These are phyloP conservation scores for Pythium periplocum DNA, from an alignment of 352 stramenopile genomes.

Conservation along the genomic window DNA sequence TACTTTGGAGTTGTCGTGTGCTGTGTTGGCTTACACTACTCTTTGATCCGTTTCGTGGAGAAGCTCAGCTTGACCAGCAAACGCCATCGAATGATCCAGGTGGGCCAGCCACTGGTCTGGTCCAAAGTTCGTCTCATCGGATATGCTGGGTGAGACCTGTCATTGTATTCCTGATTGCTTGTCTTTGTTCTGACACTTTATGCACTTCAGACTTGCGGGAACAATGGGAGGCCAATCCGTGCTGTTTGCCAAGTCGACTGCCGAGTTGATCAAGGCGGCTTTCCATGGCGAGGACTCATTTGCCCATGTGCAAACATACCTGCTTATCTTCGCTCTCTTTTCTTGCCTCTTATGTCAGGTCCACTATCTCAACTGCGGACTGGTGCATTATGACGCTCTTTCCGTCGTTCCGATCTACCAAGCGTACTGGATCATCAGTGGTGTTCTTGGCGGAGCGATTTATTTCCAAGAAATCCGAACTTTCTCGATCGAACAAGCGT, in stretches of 20 bases:
- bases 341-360: constrained; percentile 68
- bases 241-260: constrained; percentile 81
- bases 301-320: constrained; percentile 54
- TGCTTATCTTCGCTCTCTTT: constrained; percentile 54
- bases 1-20: constrained; percentile 54
- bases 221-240: constrained; percentile 81
- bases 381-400: constrained; percentile 77
- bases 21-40: constrained; percentile 54
- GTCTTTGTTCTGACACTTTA: background rate
- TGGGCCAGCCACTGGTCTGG: constrained; percentile 56
- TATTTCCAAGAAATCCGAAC: constrained; percentile 90
- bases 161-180: background rate
- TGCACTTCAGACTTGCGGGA: constrained; percentile 33
- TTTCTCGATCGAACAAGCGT: constrained; percentile 65
- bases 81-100: constrained; percentile 72
- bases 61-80: constrained; percentile 59
- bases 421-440: constrained; percentile 87
- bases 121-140: constrained; percentile 63
- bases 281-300: constrained; percentile 65
- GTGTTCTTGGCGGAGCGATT: constrained; percentile 82
- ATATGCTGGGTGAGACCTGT: constrained; percentile 36
- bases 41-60: constrained; percentile 64
- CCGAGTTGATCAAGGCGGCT: constrained; percentile 67
- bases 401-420: constrained; percentile 84
- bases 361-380: constrained; percentile 72